Evolutionary conservation across 1,284 basidiomycete species (phyloP).

Genomic region (Melampsora americana): DNA sequence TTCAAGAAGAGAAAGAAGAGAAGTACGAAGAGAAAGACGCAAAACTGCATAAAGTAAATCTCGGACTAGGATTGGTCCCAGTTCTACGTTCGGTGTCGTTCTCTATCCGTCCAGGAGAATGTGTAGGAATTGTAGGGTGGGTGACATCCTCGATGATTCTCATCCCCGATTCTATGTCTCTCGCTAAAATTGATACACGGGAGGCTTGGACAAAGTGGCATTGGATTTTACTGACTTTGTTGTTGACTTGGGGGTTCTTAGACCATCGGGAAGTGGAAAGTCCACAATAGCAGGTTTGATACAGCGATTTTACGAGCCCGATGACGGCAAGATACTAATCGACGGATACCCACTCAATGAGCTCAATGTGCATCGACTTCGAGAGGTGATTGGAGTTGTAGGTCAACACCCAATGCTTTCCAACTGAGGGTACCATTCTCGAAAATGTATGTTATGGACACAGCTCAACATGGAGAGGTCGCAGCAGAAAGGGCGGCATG

Average conservation of each 20-base stretch:
- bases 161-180: background rate
- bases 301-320: conserved; percentile 79
- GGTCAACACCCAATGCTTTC: conserved; percentile 81
- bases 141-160: conserved; percentile 5
- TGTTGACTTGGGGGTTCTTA: conserved; percentile 6
- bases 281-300: conserved; percentile 77
- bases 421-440: conserved; percentile 68
- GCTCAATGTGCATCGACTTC: conserved; percentile 68
- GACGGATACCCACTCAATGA: conserved; percentile 60
- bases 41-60: background rate
- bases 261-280: conserved; percentile 81
- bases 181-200: background rate
- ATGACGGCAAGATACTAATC: conserved; percentile 64
- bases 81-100: conserved; percentile 69
- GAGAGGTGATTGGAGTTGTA: conserved; percentile 79
- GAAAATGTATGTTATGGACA: conserved; percentile 82
- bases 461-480: background rate
- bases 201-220: background rate
- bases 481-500: conserved; percentile 6
- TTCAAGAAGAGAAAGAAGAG: conserved; percentile 50
- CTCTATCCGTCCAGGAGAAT: conserved; percentile 67
- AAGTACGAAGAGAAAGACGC: background rate
- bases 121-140: conserved; percentile 73
- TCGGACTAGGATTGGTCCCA: conserved; percentile 45
- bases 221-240: background rate